phyloP scores from a whole-genome alignment of 306 rosid genomes.

The Coriaria nepalensis region DNA sequence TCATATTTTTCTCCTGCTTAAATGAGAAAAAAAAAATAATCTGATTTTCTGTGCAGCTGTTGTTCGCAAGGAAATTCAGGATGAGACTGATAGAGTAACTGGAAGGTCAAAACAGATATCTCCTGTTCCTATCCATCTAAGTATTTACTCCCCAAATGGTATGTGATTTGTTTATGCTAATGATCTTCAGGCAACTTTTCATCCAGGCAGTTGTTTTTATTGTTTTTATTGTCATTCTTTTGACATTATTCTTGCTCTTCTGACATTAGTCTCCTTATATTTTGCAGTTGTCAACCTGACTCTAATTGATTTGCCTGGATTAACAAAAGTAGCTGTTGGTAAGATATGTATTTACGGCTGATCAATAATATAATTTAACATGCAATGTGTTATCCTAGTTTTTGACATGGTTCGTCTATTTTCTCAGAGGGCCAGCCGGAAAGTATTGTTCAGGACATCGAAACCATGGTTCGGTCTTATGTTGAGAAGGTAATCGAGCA shows the following conservation, averaged over 20 bases:
- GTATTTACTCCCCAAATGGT: slow-evolving; percentile 95
- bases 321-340: slow-evolving; percentile 96
- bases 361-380: not conserved
- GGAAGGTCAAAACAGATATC: slow-evolving; percentile 85
- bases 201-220: not conserved
- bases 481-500: slow-evolving; percentile 61
- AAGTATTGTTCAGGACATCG: slow-evolving; percentile 82
- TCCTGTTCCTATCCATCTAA: slow-evolving; percentile 89
- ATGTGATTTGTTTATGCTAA: slow-evolving; percentile 9
- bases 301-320: slow-evolving; percentile 84
- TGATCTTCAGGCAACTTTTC: not conserved
- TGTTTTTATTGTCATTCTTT: not conserved
- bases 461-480: slow-evolving; percentile 69
- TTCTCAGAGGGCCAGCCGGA: slow-evolving; percentile 87
- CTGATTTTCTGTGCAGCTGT: slow-evolving; percentile 35
- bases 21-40: not conserved
- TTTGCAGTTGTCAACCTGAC: slow-evolving; percentile 95
- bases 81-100: slow-evolving; percentile 85
- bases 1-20: too few species aligned
- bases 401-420: slow-evolving; percentile 5
- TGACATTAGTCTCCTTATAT: not conserved
- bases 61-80: slow-evolving; percentile 87
- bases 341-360: slow-evolving; percentile 16
- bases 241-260: slow-evolving; percentile 9
- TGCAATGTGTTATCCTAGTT: not conserved